Conservation (phyloP, 164 flowering plant genomes). For the Macadamia integrifolia region DNA sequence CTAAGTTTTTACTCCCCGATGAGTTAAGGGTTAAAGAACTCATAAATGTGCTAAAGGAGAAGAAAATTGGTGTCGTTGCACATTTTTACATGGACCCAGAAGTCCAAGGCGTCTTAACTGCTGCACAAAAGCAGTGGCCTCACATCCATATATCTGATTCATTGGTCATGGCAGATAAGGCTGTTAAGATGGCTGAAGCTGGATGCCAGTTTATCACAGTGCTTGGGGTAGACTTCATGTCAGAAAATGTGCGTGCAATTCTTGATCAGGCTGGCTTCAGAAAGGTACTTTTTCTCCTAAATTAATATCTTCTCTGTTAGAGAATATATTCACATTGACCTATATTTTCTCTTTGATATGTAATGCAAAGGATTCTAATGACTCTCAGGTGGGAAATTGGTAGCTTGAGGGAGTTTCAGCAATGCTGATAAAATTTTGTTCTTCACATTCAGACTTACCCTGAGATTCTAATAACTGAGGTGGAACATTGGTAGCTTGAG, state of each 20-base stretch:
- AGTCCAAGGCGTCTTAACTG: constrained; percentile 93
- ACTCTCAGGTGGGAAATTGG: no score
- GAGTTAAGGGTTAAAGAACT: constrained; percentile 74
- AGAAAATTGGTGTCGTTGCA: constrained; percentile 89
- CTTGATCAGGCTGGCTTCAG: constrained; percentile 93
- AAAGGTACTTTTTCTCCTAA: constrained; percentile 42
- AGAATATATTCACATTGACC: no score
- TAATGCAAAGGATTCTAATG: no score
- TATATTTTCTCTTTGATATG: no score
- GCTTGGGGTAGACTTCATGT: constrained; percentile 97
- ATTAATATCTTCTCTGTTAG: background rate
- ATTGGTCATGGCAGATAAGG: constrained; percentile 92
- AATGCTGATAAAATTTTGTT: no score
- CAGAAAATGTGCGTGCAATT: constrained; percentile 97
- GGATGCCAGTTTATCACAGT: constrained; percentile 83
- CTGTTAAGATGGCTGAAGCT: constrained; percentile 90
- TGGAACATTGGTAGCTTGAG: no score
- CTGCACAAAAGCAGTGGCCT: constrained; percentile 93
- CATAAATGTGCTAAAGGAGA: constrained; percentile 69
- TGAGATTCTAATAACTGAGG: no score
- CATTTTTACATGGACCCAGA: constrained; percentile 99
- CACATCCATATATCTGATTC: constrained; percentile 94
- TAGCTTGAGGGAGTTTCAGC: no score
- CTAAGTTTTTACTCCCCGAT: constrained; percentile 73
- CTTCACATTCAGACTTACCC: no score